Evolutionary conservation across 257 asterid genomes (phyloP).

Genomic region (Hygrophila difformis): DNA sequence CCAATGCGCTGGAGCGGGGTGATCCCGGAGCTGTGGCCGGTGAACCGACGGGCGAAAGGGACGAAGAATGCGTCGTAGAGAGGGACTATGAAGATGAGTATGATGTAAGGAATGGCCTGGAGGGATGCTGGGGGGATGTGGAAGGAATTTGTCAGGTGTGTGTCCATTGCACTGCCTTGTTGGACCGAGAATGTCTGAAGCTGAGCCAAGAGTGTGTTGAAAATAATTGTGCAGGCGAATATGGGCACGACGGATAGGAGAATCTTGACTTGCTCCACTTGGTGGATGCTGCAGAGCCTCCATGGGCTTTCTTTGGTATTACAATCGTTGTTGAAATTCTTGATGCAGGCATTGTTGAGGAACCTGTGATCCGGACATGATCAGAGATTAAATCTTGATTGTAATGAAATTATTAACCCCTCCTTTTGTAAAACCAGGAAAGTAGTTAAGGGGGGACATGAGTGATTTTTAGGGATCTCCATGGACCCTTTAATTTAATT

Average conservation of each 20-base stretch:
- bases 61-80: conserved; percentile 65
- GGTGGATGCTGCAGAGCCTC: conserved; percentile 47
- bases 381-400: background rate
- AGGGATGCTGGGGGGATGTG: conserved; percentile 93
- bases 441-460: no score
- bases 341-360: conserved; percentile 90
- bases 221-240: conserved; percentile 80
- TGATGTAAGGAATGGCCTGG: conserved; percentile 85
- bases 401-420: no score
- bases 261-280: conserved; percentile 75
- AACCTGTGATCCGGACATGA: conserved; percentile 32
- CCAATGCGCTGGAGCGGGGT: conserved; percentile 73
- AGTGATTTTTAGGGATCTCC: no score
- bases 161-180: conserved; percentile 81
- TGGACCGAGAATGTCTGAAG: conserved; percentile 95
- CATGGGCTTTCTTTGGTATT: conserved; percentile 41
- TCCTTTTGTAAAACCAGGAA: no score
- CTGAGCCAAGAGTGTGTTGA: conserved; percentile 90
- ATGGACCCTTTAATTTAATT: no score
- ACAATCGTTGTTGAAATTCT: conserved; percentile 20
- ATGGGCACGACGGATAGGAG: conserved; percentile 64
- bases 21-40: conserved; percentile 61
- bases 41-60: conserved; percentile 66
- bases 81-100: conserved; percentile 72
- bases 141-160: conserved; percentile 45